These are phyloP conservation scores for Theileria annulata DNA, from an alignment of 169 alveolate genomes.

Conservation along the genomic window DNA sequence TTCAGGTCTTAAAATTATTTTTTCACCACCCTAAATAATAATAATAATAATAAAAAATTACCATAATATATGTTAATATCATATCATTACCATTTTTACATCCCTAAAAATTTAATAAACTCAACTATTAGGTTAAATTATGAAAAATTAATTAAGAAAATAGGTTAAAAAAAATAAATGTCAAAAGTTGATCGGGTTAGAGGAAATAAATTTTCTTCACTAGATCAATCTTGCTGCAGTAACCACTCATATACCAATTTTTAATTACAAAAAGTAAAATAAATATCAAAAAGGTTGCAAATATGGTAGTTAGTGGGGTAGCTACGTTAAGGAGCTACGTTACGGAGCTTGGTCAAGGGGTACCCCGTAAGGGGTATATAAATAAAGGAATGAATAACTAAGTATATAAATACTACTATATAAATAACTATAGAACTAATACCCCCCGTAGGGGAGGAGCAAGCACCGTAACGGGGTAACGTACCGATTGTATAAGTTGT, in stretches of 20 bases:
- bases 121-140: too few species aligned
- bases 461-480: too few species aligned
- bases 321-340: too few species aligned
- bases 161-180: not conserved
- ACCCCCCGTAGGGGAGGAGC: too few species aligned
- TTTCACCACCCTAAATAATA: constrained; percentile 40
- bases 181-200: not conserved
- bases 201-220: not conserved
- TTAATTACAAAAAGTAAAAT: too few species aligned
- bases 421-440: too few species aligned
- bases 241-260: not conserved
- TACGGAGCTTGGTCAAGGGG: too few species aligned
- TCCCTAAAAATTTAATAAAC: not conserved
- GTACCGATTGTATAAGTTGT: constrained; percentile 45
- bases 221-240: not conserved
- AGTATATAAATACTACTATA: too few species aligned
- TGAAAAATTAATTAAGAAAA: too few species aligned
- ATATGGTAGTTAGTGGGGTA: not conserved
- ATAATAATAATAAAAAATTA: not conserved
- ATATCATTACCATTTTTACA: not conserved
- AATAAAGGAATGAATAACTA: not conserved
- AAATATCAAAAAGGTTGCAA: not conserved
- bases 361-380: too few species aligned
- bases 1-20: constrained; percentile 56
- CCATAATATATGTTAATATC: constrained; percentile 5